phyloP scores from a whole-genome alignment of 257 asterid genomes.

The Schizonepeta tenuifolia region DNA sequence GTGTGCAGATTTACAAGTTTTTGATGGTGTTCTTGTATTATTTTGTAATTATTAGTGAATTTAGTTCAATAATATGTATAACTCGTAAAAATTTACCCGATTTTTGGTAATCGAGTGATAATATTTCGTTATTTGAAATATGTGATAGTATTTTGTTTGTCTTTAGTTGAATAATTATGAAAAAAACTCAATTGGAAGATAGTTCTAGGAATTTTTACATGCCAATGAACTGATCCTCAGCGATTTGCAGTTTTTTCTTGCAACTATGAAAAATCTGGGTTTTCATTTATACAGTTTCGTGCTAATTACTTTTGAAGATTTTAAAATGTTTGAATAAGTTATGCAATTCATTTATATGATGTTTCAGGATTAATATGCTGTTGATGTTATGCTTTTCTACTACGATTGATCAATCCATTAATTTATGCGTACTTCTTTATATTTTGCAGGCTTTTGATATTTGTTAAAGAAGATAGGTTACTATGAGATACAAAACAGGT shows the following conservation, averaged over 20 bases:
- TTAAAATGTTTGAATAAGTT: neutral
- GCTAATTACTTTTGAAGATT: neutral
- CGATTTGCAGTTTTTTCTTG: constrained; percentile 12
- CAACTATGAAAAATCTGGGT: neutral
- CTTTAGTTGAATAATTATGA: neutral
- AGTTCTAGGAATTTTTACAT: neutral
- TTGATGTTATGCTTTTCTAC: no score
- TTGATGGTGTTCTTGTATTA: neutral
- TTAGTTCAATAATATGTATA: constrained; percentile 15
- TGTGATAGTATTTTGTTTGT: constrained; percentile 23
- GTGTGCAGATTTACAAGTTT: constrained; percentile 21
- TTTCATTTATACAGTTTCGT: neutral
- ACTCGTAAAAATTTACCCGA: neutral
- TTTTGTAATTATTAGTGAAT: neutral
- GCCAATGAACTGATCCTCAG: constrained; percentile 28
- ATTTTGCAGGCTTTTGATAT: constrained; percentile 46
- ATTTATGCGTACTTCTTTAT: no score
- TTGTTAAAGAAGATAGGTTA: constrained; percentile 17
- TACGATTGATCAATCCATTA: no score
- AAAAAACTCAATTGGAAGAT: neutral
- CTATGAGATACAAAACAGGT: constrained; percentile 68
- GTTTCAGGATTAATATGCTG: no score
- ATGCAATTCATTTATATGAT: neutral
- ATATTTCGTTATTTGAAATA: neutral
- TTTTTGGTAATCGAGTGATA: constrained; percentile 13